These are phyloP conservation scores for Lipomyces japonicus DNA, from an alignment of 805 yeast species.

Conservation along the genomic window DNA sequence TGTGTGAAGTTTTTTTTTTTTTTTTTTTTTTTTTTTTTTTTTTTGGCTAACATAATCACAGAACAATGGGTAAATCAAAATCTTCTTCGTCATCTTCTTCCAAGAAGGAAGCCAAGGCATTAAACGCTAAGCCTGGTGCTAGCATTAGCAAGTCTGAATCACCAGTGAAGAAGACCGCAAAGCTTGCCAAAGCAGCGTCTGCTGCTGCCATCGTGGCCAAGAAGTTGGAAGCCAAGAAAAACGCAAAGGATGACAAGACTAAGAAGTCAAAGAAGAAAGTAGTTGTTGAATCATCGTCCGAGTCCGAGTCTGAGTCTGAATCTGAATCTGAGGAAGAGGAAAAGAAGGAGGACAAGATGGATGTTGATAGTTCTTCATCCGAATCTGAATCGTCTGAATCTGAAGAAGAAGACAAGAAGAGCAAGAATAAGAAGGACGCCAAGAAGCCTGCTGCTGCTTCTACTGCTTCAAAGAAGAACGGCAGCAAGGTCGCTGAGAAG, in stretches of 20 bases:
- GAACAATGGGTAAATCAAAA: slow-evolving; percentile 5
- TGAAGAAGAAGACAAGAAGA: slow-evolving; percentile 12
- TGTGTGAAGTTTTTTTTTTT: not conserved
- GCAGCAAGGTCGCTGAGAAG: not conserved
- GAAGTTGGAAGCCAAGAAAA: slow-evolving; percentile 32
- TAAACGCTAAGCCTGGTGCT: slow-evolving; percentile 6
- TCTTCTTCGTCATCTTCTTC: not conserved
- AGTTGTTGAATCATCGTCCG: slow-evolving; percentile 17
- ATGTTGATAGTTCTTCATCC: not conserved
- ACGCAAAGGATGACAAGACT: slow-evolving; percentile 33
- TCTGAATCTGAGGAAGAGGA: slow-evolving; percentile 27
- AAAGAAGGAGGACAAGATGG: not conserved
- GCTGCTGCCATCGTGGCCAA: slow-evolving; percentile 35
- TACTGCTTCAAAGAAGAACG: slow-evolving; percentile 4
- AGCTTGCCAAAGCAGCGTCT: slow-evolving; percentile 31
- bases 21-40: not conserved
- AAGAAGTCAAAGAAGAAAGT: slow-evolving; percentile 20
- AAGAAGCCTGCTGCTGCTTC: slow-evolving; percentile 18
- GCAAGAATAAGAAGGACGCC: slow-evolving; percentile 27
- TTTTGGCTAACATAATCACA: not conserved
- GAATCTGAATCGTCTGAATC: slow-evolving; percentile 10
- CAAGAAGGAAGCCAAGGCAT: slow-evolving; percentile 16
- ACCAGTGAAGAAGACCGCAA: slow-evolving; percentile 28
- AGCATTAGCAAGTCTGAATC: slow-evolving; percentile 31
- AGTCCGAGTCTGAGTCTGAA: slow-evolving; percentile 29